phyloP scores from a whole-genome alignment of 2,329 filamentous ascomycete species.

The Mycocentrospora acerina region DNA sequence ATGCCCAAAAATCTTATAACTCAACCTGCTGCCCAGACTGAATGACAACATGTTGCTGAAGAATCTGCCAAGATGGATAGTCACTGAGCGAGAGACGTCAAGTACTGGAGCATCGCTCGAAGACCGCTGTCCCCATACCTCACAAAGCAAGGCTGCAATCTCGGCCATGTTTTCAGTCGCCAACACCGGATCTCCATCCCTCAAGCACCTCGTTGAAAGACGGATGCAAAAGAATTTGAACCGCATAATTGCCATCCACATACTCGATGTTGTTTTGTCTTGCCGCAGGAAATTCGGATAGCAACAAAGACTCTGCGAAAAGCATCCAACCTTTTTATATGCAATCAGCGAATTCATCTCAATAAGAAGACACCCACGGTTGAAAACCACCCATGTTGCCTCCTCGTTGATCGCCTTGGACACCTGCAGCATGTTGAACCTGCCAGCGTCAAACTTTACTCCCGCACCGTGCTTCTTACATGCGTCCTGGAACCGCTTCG shows the following conservation, averaged over 20 bases:
- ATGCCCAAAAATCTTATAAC: not conserved
- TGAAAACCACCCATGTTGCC: slow-evolving; percentile 13
- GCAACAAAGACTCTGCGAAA: slow-evolving; percentile 2
- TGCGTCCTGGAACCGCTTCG: slow-evolving; percentile 9
- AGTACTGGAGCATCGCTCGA: no score
- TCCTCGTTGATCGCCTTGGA: slow-evolving; percentile 11
- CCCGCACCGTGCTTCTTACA: slow-evolving; percentile 15
- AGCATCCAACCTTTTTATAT: slow-evolving; percentile 7
- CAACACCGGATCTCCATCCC: slow-evolving; percentile 3
- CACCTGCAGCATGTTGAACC: slow-evolving; percentile 14
- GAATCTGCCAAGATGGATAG: slow-evolving; percentile 8
- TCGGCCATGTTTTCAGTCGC: slow-evolving; percentile 6
- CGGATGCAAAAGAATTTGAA: slow-evolving; percentile 9
- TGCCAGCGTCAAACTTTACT: slow-evolving; percentile 1
- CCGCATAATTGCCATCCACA: slow-evolving; percentile 12
- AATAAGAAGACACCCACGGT: slow-evolving; percentile 5
- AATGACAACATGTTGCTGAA: slow-evolving; percentile 14
- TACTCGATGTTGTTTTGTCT: slow-evolving; percentile 1
- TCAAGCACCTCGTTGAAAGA: not conserved
- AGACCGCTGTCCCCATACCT: slow-evolving; percentile 5
- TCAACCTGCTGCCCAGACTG: not conserved
- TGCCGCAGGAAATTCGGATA: not conserved
- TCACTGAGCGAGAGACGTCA: slow-evolving; percentile 6
- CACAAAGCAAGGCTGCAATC: slow-evolving; percentile 7
- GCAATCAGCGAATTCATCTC: slow-evolving; percentile 1